Evolutionary conservation across 2,329 filamentous ascomycete genomes (phyloP), one percentile per base, ranked within the genome.

Genomic region (Diaporthe sp.): DNA sequence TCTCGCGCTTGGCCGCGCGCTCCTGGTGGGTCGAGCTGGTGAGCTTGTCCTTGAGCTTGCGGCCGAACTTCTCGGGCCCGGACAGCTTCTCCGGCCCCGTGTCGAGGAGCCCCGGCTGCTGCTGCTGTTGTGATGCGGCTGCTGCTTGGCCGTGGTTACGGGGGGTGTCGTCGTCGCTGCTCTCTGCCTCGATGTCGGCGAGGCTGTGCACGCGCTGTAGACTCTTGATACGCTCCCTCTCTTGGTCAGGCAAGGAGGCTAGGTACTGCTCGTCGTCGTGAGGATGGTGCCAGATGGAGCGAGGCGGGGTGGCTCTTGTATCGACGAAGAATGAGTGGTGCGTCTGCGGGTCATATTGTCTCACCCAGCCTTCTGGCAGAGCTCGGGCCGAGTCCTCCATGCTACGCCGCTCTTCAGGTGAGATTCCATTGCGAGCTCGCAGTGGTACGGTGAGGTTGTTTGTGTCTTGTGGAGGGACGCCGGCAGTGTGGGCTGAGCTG

Each of bases 321-420:
- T 92, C 88, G 79, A 92, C 90, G 82, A 91, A 92, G 87, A 91
- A 92, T 79, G 92, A 90, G 79, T 92, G 91, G 25, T 87, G 80
- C 17, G 84, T 85, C 71, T 87, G 79, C 0, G 86, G 80, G 79
- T 92, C 90, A 80, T 87, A 92, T 75, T 87, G 85, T 4, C 91
- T 84, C 1, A 91, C 83, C 90, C 90, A 92, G 57, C 90, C 90
- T 19, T 81, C 75, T 0, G 91, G 90, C 0, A 92, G 84, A 1
- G 87, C 84, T 6, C 91, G 86, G 12, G 84, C 81, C 79, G 91
- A 89, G 78, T 92, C 91, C 84, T 92, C 90, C 90, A 92, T 92
- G 34, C 86, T 88, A n/a, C 90, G 86, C 17, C 90, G 86, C 46
- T 83, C 82, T 15, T 85, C 83, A 2, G 86, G 84, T 0, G 90